Base-by-base conservation (phyloP, 2,329 filamentous ascomycete genomes). In the Cladosporium sp. region DNA sequence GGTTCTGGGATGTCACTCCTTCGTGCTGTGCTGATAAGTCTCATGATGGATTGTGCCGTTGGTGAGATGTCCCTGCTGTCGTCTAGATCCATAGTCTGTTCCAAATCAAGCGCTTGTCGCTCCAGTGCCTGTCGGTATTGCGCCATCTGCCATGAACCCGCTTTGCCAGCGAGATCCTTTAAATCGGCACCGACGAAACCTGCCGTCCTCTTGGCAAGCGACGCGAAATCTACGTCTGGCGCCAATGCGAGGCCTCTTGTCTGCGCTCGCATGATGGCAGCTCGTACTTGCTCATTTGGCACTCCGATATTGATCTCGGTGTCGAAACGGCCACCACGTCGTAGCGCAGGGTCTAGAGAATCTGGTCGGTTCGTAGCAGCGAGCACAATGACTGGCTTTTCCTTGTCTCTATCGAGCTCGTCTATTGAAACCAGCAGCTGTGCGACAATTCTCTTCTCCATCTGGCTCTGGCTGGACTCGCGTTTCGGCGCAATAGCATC, bases 151-250 rank as follows among this genome's bases (percentile, higher is more conserved):
- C 85, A 84, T 6, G 85, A 83, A 5, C 86, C 87, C 3, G 88
- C 88, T 62, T 88, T 89, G 49, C 86, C 86, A 3, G 89, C 87
- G 3, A 90, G 79, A 72, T 89, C 89, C 68, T 91, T 88, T 4
- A 99, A 81, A 80, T 99, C 95, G 6, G 92, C 91, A 12, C 93
- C 94, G 0, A 99, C 94, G 71, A 95, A 99, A 1, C 95, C 95
- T 6, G 95, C 92, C 0, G 94, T 98, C 71, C 89, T 84, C 72
- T 91, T 93, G 6, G 94, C 93, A 3, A 99, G 81, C 18, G 85
- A 80, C 29, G 80, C 80, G 70, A 94, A 91, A 74, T 96, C 87
- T 23, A 98, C 86, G 67, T 93, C 88, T 3, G 85, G 83, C 0
- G 86, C 83, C 8, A 96, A 77, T 0, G 81, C 81, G 69, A 89